Evolutionary conservation across 805 yeast species (phyloP), one percentile per base, ranked within the genome.

Genomic region (Candida easanensis): DNA sequence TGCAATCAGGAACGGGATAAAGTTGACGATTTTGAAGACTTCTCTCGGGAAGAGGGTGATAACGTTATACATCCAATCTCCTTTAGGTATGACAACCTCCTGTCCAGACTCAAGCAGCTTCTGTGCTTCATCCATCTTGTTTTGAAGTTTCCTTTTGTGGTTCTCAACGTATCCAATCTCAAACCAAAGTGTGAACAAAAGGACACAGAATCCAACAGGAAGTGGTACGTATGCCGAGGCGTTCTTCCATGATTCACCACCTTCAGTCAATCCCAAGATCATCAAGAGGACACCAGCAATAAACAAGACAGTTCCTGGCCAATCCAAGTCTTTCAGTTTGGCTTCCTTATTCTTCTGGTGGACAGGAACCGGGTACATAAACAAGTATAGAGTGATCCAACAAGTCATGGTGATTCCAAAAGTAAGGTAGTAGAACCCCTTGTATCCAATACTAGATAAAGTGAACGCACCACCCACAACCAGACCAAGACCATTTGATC

Each of bases 381-480:
- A 59, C 28, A 67, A 56, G 32, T 53, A 57, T 1, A 62, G 42
- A 32, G 54, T 53, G 1, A 45, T 2, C 52, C 23, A 25, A 15
- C 32, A n/a, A 5, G 32, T 7, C 11, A 56, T 28, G 5, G 61
- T 44, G 3, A 60, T 30, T 2, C 65, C 74, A 56, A 69, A 68
- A 3, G 65, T 57, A 27, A 70, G 58, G 42, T 62, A 73, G 44
- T 63, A 67, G 13, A 66, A 52, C 1, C 68, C 68, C 38, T 64
- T 62, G 49, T 70, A 70, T 1, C 74, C 76, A 38, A 68, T 53
- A 9, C 42, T 31, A 2, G 70, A 58, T 21, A 42, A 41, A 2
- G 67, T 54, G 38, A 73, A 73, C 0, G 73, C 77, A 38, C 78
- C 77, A 19, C 77, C 77, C 2, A 72, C 22, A 8, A 71, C 41